Evolutionary conservation across 768 basidiomycete genomes (phyloP), one percentile per base, ranked within the genome.

Genomic region (Calocybe cyanea): DNA sequence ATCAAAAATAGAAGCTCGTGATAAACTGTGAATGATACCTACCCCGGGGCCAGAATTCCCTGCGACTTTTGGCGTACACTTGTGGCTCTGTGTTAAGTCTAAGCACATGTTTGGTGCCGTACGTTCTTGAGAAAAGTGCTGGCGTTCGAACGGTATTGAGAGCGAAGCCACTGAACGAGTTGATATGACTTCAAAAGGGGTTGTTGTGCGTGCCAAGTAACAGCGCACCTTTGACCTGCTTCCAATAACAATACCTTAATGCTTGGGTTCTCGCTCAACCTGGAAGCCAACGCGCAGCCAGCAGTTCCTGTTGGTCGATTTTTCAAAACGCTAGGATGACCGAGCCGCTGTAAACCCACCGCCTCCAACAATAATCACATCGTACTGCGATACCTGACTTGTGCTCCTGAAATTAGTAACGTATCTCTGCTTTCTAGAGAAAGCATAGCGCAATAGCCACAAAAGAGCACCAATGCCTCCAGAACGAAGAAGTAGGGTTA

Each of bases 11-110:
- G n/a, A n/a, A 31, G 30, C 32, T 11, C 25, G 34, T 15, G 9
- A 37, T 4, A 30, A 23, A n/a, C 2, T 14, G 3, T n/a, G 25
- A n/a, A 17, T 20, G 36, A 18, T n/a, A 7, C 62, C 6, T 53
- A 82, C 83, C 84, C 63, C 85, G 64, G 0, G 85, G 85, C 81
- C 81, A 85, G 49, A 70, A 81, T 15, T 68, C 68, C 32, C 55
- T 64, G 50, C 65, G 66, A 25, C 72, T 73, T 32, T 59, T 66
- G 0, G 76, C 76, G 56, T 70, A 58, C 7, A 48, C 44, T 52
- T 85, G 83, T 1, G 80, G 75, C n/a, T 75, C 74, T 0, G 84
- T 83, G 43, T 64, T 67, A 7, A 83, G 44, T 11, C 63, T 51
- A 50, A 78, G 79, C 38, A 79, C 79, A 50, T 75, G 69, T 10